Conservation (phyloP, 768 basidiomycete species). For the Tulasnella sp. region DNA sequence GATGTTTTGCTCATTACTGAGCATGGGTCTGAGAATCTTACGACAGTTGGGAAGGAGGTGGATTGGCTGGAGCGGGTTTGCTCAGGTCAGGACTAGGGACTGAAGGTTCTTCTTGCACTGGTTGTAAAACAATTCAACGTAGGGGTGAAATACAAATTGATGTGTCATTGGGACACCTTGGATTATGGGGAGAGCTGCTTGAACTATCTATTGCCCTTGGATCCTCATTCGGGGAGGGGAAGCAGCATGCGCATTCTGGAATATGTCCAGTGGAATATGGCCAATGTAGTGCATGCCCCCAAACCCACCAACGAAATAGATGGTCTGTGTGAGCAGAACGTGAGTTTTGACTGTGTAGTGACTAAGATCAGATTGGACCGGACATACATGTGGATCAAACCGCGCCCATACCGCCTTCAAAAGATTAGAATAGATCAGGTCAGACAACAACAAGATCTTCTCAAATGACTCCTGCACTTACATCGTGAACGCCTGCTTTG, state of each 20-base stretch:
- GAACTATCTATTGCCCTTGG: too few relatives aligned
- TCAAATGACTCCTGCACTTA: too few relatives aligned
- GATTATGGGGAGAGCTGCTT: too few relatives aligned
- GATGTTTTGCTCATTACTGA: slow-evolving; percentile 76
- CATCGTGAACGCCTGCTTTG: slow-evolving; percentile 35
- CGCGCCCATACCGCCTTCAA: slow-evolving; percentile 43
- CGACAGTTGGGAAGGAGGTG: slow-evolving; percentile 71
- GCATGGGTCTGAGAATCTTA: slow-evolving; percentile 72
- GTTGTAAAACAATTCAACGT: too few relatives aligned
- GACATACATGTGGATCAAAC: slow-evolving; percentile 42
- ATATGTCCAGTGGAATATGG: slow-evolving; percentile 38
- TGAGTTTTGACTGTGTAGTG: too few relatives aligned
- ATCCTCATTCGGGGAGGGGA: too few relatives aligned
- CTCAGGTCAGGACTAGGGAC: slow-evolving; percentile 41
- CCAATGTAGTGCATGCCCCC: slow-evolving; percentile 44
- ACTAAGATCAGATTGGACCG: too few relatives aligned
- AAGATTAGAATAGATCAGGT: background rate
- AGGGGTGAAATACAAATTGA: too few relatives aligned
- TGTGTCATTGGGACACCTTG: too few relatives aligned
- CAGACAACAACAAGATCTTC: too few relatives aligned
- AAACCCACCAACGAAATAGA: slow-evolving; percentile 48
- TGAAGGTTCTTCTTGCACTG: too few relatives aligned
- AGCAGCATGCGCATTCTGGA: slow-evolving; percentile 24
- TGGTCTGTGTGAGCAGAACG: slow-evolving; percentile 26
- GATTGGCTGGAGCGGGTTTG: slow-evolving; percentile 77